phyloP scores from a whole-genome alignment of 805 yeast genomes.

The Candida ficus region DNA sequence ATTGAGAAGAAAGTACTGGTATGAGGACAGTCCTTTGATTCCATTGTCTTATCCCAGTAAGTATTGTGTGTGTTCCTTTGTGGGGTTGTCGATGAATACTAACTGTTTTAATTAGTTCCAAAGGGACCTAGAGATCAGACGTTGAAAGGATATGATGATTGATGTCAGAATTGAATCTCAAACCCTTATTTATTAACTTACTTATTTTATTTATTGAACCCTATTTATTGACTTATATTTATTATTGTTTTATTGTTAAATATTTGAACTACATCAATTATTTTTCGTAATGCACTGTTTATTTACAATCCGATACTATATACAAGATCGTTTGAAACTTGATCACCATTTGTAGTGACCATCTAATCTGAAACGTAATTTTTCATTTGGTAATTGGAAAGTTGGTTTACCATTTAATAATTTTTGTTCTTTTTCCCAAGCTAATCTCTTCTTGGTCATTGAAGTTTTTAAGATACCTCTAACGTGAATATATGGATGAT shows the following conservation, averaged over 20 bases:
- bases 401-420: constrained; percentile 47
- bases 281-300: constrained; percentile 6
- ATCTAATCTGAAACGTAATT: constrained; percentile 43
- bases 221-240: too few species aligned
- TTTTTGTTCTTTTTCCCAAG: constrained; percentile 51
- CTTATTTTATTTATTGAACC: constrained; percentile 11
- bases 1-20: constrained; percentile 62
- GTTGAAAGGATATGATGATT: constrained; percentile 54
- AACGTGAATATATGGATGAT: constrained; percentile 75
- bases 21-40: constrained; percentile 58
- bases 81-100: too few species aligned
- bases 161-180: constrained; percentile 5
- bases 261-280: background rate
- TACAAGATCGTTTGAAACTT: constrained; percentile 1
- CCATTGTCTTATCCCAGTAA: constrained; percentile 43
- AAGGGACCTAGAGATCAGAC: constrained; percentile 42
- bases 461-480: constrained; percentile 69
- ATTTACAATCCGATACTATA: constrained; percentile 8
- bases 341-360: constrained; percentile 55
- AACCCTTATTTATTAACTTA: constrained; percentile 3
- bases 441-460: constrained; percentile 55
- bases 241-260: constrained; percentile 2
- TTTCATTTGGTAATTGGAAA: constrained; percentile 38
- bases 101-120: constrained; percentile 32
- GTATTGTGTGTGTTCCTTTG: constrained; percentile 10